Evolutionary conservation across 2,329 filamentous ascomycete species (phyloP), one percentile per base, ranked within the genome.

Genomic region (Malbranchea zuffiana): DNA sequence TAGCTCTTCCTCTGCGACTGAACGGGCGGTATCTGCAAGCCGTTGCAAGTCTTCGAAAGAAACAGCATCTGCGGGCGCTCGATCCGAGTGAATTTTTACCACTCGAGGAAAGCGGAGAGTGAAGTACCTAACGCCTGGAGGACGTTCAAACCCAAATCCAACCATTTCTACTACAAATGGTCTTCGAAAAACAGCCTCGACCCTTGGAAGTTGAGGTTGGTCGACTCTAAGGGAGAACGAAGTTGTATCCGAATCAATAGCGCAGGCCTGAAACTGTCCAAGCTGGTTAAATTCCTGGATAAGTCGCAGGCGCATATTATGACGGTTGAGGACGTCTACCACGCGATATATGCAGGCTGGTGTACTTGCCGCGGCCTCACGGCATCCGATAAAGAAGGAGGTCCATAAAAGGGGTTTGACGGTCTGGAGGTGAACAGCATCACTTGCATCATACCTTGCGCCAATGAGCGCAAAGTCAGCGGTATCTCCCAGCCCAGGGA

Each of bases 391-490:
- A 50, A 81, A 78, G 50, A 92, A 93, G 34, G 82, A 75, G 3
- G 83, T 93, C 79, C 80, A 93, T 37, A 71, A 69, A 28, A 82
- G 51, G 12, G 68, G 65, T 4, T 65, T 62, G 2, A 78, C 56
- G 3, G 63, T 57, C 2, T 42, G 32, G 32, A 74, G 70, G 5
- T 67, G 63, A 30, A 66, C 67, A 5, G 78, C 80, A 43, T 75
- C 72, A 33, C 68, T 63, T 3, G 79, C 62, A 46, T 85, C 73
- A 47, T 80, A 86, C 12, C 75, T 74, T 4, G 75, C 86, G 0
- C 83, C 86, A 3, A 94, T 64, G 1, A 88, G 69, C 2, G 81
- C 78, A 52, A 94, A 82, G 54, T 94, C 87, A 6, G 82, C 82
- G 19, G 85, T 75, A 42, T 92, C 86, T 1, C 85, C 84, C 52